Base-by-base conservation (phyloP, 2,329 filamentous ascomycete species). In the Aspergillus bombycis region DNA sequence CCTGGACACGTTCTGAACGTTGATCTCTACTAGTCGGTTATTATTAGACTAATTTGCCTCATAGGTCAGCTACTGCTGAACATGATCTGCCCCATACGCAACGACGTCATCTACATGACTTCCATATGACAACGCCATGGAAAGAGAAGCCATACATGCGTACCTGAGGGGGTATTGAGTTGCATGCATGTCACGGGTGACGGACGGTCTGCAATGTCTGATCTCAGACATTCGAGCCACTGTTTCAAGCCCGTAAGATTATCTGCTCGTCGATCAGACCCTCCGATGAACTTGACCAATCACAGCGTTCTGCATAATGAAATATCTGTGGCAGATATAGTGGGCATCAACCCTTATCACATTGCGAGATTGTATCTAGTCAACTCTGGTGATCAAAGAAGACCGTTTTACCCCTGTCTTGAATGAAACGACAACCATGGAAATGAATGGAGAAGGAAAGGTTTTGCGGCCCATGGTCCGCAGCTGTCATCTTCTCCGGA, bases 11-110 rank as follows among this genome's bases (percentile, higher is more conserved):
- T 26, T 14, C 21, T 36, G 26, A 11, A 28, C 36, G 38, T 52
- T 52, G 28, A 59, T 59, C 45, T 45, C 38, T 46, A 28, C 28
- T 32, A 46, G 48, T 19, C 2, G 16, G 55, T 62, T 62, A 64
- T 65, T 63, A 55, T 61, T 64, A 59, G 61, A 56, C 36, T 41
- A 52, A 55, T 59, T 61, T 59, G 64, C 62, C 62, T 57, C 58
- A 59, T 34, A 52, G 16, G 48, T 52, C 48, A 52, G 28, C 48
- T 52, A 19, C 10, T 52, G 48, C 48, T 52, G 16, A 52, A 52
- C 48, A 34, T 52, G 34, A 52, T 34, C 28, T 52, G 16, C 28
- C 48, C 48, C 28, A 52, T 52, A 52, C 28, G n/a, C 14, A n/a
- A 52, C 48, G 28, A n/a, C 48, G 30, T 52, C 28, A 52, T 52